These are phyloP conservation scores for Neonectria hederae DNA, from an alignment of 2,329 filamentous ascomycete species.

Conservation along the genomic window DNA sequence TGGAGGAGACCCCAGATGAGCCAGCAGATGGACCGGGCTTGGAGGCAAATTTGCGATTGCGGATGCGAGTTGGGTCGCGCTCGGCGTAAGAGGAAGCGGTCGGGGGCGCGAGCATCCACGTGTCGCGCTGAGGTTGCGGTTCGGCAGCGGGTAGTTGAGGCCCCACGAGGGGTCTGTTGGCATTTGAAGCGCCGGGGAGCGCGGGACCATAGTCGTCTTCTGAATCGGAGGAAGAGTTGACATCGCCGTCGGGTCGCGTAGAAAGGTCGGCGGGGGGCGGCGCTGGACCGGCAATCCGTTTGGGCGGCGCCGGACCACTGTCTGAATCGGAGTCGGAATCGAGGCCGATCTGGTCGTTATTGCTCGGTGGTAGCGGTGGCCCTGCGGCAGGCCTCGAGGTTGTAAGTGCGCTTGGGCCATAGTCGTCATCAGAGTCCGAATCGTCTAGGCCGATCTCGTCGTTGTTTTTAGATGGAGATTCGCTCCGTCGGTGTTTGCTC, in stretches of 20 bases:
- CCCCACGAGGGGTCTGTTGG: conserved; percentile 57
- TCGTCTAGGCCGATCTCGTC: conserved; percentile 59
- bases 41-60: conserved; percentile 83
- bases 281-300: conserved; percentile 45
- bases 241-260: conserved; percentile 37
- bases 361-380: conserved; percentile 41
- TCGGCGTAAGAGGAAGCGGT: conserved; percentile 63
- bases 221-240: conserved; percentile 54
- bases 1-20: conserved; percentile 63
- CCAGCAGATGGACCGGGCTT: conserved; percentile 52
- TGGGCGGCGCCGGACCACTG: conserved; percentile 50
- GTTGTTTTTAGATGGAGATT: conserved; percentile 51
- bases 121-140: conserved; percentile 73
- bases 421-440: conserved; percentile 56
- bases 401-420: conserved; percentile 50
- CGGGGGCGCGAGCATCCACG: conserved; percentile 84
- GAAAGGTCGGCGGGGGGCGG: conserved; percentile 45
- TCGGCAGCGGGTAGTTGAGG: conserved; percentile 48
- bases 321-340: conserved; percentile 51
- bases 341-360: conserved; percentile 55
- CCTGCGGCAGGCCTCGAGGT: conserved; percentile 32
- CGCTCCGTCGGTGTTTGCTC: conserved; percentile 53
- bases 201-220: conserved; percentile 69
- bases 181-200: conserved; percentile 59
- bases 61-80: conserved; percentile 85